phyloP scores from a whole-genome alignment of 208 protist species.

The Borovskyia barvae region DNA sequence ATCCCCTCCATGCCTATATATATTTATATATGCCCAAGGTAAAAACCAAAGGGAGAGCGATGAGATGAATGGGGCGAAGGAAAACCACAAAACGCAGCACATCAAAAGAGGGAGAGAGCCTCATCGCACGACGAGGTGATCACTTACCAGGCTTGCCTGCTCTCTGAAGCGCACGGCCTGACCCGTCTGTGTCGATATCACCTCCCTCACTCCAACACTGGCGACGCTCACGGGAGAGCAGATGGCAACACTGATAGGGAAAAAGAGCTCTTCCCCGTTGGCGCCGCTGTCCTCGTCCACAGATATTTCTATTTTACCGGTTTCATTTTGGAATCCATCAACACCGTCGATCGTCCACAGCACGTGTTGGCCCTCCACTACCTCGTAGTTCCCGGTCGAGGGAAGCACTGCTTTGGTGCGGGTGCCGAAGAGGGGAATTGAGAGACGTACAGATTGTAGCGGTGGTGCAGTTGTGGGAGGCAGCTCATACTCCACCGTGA shows the following conservation, averaged over 20 bases:
- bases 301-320: slow-evolving; percentile 70
- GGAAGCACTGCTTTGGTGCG: slow-evolving; percentile 30
- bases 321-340: slow-evolving; percentile 37
- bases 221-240: slow-evolving; percentile 37
- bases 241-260: slow-evolving; percentile 72
- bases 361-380: slow-evolving; percentile 26
- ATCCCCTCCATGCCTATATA: too few relatives aligned
- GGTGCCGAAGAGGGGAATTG: slow-evolving; percentile 62
- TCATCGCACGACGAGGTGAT: slow-evolving; percentile 55
- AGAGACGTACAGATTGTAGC: slow-evolving; percentile 53
- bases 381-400: slow-evolving; percentile 43
- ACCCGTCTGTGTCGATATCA: slow-evolving; percentile 53
- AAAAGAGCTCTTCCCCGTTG: slow-evolving; percentile 53
- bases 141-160: slow-evolving; percentile 42
- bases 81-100: background rate
- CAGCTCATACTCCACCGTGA: slow-evolving; percentile 87
- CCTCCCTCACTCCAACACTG: slow-evolving; percentile 56
- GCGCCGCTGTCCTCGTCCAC: slow-evolving; percentile 24
- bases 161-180: slow-evolving; percentile 62
- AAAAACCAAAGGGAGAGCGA: too few relatives aligned
- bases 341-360: slow-evolving; percentile 70
- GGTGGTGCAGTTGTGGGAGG: slow-evolving; percentile 26
- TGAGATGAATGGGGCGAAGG: slow-evolving; percentile 2
- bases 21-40: too few relatives aligned
- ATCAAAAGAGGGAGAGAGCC: slow-evolving; percentile 2